Evolutionary conservation across 1,284 basidiomycete genomes (phyloP).

Genomic region (Neonothopanus nambi): DNA sequence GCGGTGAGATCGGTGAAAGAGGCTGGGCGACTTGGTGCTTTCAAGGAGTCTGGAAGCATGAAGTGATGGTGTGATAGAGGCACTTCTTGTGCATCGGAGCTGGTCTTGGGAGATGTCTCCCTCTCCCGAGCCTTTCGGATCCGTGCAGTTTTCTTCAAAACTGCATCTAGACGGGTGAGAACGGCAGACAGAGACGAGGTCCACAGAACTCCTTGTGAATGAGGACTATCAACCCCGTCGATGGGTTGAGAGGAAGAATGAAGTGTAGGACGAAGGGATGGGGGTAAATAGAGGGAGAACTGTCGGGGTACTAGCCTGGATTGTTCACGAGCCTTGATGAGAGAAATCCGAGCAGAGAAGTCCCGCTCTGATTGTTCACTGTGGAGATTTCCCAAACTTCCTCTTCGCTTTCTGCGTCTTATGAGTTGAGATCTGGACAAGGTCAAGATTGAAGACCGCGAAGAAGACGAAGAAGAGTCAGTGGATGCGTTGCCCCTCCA

Average conservation of each 20-base stretch:
- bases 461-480: slow-evolving; percentile 36
- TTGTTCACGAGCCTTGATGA: slow-evolving; percentile 61
- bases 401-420: slow-evolving; percentile 43
- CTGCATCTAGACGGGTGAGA: slow-evolving; percentile 53
- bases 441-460: slow-evolving; percentile 40
- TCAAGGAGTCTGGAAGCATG: slow-evolving; percentile 34
- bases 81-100: background rate
- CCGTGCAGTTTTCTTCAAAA: slow-evolving; percentile 47
- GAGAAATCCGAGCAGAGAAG: slow-evolving; percentile 50
- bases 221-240: background rate
- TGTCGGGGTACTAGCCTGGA: slow-evolving; percentile 59
- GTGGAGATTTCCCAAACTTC: slow-evolving; percentile 47
- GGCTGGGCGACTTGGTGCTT: slow-evolving; percentile 27
- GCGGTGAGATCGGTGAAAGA: slow-evolving; percentile 30
- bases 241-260: background rate
- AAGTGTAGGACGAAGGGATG: slow-evolving; percentile 28
- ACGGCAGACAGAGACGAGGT: slow-evolving; percentile 61
- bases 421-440: slow-evolving; percentile 41
- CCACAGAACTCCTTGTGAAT: slow-evolving; percentile 41
- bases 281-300: slow-evolving; percentile 65
- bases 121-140: slow-evolving; percentile 34
- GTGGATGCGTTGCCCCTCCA: slow-evolving; percentile 49
- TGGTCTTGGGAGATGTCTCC: slow-evolving; percentile 15
- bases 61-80: slow-evolving; percentile 31
- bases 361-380: slow-evolving; percentile 57